These are phyloP conservation scores for Aspergillus sp. DNA, from an alignment of 2,329 filamentous ascomycete species.

Conservation along the genomic window DNA sequence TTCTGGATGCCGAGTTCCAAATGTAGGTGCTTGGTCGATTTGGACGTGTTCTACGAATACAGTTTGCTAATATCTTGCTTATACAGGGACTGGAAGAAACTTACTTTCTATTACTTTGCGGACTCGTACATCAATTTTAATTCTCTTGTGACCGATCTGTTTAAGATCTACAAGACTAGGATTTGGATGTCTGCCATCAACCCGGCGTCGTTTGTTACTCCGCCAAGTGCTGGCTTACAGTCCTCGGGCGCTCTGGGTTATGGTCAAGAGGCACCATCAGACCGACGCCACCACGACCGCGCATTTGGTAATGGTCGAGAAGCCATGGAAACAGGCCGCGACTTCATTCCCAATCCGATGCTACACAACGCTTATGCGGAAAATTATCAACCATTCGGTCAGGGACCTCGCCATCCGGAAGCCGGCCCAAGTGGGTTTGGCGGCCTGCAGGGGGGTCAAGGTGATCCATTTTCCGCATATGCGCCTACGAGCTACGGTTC, in stretches of 20 bases:
- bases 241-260: slow-evolving; percentile 61
- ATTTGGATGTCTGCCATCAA: slow-evolving; percentile 99
- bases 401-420: slow-evolving; percentile 25
- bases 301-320: slow-evolving; percentile 24
- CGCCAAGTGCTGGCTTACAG: slow-evolving; percentile 61
- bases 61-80: slow-evolving; percentile 6
- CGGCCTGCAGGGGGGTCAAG: slow-evolving; percentile 13
- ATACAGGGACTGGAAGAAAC: slow-evolving; percentile 89
- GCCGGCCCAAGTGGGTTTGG: slow-evolving; percentile 19
- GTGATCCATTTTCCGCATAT: slow-evolving; percentile 31
- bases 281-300: slow-evolving; percentile 35
- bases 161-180: slow-evolving; percentile 98
- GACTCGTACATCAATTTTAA: slow-evolving; percentile 99
- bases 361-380: slow-evolving; percentile 30
- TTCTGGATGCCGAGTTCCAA: slow-evolving; percentile 95
- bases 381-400: slow-evolving; percentile 29
- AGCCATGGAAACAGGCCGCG: slow-evolving; percentile 20
- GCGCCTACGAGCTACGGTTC: slow-evolving; percentile 28
- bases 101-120: slow-evolving; percentile 98
- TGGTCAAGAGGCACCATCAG: slow-evolving; percentile 30
- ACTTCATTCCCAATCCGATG: slow-evolving; percentile 20
- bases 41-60: background rate
- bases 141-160: slow-evolving; percentile 88
- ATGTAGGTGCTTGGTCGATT: slow-evolving; percentile 57
- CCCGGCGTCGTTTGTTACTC: slow-evolving; percentile 81